Evolutionary conservation across 352 stramenopile species (phyloP), one percentile per base, ranked within the genome.

Genomic region (Globisporangium heterothallicum): DNA sequence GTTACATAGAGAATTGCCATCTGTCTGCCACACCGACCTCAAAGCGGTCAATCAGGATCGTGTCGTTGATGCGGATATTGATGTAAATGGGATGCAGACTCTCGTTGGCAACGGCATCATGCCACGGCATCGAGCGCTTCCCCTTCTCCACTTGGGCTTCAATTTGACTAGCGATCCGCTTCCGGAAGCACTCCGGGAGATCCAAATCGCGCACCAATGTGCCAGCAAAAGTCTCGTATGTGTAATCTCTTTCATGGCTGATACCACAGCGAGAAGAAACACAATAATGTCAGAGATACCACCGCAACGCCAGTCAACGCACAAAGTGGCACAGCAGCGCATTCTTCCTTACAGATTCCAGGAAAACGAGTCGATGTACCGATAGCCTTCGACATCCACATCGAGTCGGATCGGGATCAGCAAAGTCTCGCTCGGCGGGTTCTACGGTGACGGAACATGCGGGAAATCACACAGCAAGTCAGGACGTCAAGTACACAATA

Each of bases 331-430:
- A n/a, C n/a, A n/a, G n/a, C 29, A 34, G 29, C 29, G 29, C 29
- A 34, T 34, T 34, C 10, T 34, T 34, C 10, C 64, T 25, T 67
- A 89, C 72, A 87, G 42, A 49, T 89, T 92, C 78, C 78, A 89
- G 26, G 68, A 78, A 45, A 92, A 86, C 21, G 78, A 88, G 47
- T 92, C 81, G 41, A 92, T 87, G 68, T 86, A 92, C 35, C 81
- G 76, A 50, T 86, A 86, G 12, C 81, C 81, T 52, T 92, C 81
- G 25, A 88, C 63, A 35, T 92, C 81, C 21, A 92, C 68, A 36
- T 92, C 81, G 16, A 92, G 66, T 25, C 78, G 66, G 35, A 92
- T 87, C 6, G 81, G 81, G 38, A 92, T 68, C 40, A 92, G 53
- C 40, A 78, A 34, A 18, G 68, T 79, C 2, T 78, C 69, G 4